phyloP scores from a whole-genome alignment of 768 basidiomycete genomes.

The Leccinellum albellum region DNA sequence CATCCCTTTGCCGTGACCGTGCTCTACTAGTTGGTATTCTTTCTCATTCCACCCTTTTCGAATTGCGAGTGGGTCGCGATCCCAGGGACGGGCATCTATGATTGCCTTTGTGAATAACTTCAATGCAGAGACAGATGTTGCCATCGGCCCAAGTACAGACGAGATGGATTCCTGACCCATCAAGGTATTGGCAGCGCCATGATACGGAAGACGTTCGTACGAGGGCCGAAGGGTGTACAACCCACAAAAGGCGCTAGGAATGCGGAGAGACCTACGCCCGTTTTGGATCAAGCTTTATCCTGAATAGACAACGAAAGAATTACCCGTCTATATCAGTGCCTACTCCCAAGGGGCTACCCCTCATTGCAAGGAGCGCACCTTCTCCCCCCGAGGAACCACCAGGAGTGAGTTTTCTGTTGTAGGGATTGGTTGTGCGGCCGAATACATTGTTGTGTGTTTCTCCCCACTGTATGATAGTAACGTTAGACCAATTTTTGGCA shows the following conservation, averaged over 20 bases:
- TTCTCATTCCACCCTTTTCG: constrained; percentile 59
- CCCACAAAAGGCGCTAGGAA: constrained; percentile 67
- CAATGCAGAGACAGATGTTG: constrained; percentile 58
- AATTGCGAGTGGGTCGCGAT: constrained; percentile 55
- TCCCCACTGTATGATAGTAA: constrained; percentile 48
- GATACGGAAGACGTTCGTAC: constrained; percentile 67
- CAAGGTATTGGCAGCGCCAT: constrained; percentile 58
- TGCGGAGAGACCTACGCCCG: constrained; percentile 58
- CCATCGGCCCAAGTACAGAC: constrained; percentile 75
- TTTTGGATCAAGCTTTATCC: not conserved
- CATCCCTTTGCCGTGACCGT: constrained; percentile 47
- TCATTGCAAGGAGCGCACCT: constrained; percentile 63
- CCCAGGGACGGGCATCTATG: constrained; percentile 50
- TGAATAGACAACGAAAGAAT: not conserved
- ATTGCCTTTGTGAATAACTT: constrained; percentile 50
- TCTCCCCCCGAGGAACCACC: constrained; percentile 90
- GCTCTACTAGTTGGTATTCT: constrained; percentile 57
- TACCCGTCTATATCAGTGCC: constrained; percentile 84
- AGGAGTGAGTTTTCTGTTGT: constrained; percentile 64
- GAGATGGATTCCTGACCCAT: constrained; percentile 71
- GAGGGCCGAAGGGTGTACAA: constrained; percentile 74
- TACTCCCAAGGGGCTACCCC: constrained; percentile 54
- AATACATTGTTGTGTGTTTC: constrained; percentile 81
- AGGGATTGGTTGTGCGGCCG: constrained; percentile 75
- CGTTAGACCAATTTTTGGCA: not conserved